Conservation (phyloP, 495 filamentous ascomycete species). For the Penicillium antarcticum region DNA sequence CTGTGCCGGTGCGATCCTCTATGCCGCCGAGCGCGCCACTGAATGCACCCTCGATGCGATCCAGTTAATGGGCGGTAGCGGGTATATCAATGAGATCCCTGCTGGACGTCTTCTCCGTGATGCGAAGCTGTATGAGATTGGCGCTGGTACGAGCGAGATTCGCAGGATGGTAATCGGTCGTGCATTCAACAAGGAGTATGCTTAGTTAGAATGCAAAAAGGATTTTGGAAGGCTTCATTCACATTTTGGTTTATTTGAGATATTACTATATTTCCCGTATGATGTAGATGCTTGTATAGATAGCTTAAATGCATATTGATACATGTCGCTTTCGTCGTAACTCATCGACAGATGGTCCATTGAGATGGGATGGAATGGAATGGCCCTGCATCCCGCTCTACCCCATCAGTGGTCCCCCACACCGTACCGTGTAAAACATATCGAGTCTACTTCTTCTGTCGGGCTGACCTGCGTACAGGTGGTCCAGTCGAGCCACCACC, state of each 20-base stretch:
- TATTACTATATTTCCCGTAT: no score
- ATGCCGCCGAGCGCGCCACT: conserved; percentile 90
- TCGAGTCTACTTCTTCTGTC: conserved; percentile 24
- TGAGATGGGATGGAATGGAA: not conserved
- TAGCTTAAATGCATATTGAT: no score
- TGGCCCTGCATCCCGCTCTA: not conserved
- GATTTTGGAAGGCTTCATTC: not conserved
- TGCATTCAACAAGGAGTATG: conserved; percentile 89
- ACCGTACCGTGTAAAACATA: not conserved
- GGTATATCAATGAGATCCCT: conserved; percentile 93
- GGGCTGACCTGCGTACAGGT: conserved; percentile 32
- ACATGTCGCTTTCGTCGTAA: not conserved
- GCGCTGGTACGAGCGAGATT: conserved; percentile 92
- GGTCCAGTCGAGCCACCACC: conserved; percentile 14
- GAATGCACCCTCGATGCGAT: conserved; percentile 88
- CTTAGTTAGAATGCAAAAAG: conserved; percentile 16
- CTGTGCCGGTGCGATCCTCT: conserved; percentile 91
- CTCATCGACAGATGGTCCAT: not conserved
- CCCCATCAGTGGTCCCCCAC: no score
- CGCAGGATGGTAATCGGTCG: conserved; percentile 92
- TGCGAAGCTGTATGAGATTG: conserved; percentile 93
- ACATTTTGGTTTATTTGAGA: conserved; percentile 3
- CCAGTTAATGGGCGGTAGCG: conserved; percentile 91
- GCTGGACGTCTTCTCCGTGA: conserved; percentile 83
- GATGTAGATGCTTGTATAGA: no score